Evolutionary conservation across 371 early-diverging fungal species (phyloP).

Genomic region (Mortierella sp.): DNA sequence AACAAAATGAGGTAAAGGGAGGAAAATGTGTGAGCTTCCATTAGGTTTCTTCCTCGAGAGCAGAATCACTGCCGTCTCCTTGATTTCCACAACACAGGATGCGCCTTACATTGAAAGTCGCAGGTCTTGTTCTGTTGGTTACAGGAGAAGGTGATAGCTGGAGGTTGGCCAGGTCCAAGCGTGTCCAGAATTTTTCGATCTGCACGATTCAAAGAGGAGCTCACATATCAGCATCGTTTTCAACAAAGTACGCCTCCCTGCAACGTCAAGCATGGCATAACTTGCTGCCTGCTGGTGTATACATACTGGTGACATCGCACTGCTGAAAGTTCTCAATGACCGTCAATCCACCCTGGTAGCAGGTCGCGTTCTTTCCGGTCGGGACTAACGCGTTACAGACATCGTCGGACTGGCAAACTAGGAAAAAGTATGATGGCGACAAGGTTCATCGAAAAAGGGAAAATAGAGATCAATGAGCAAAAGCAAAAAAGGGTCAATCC

Average conservation of each 20-base stretch:
- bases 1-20: constrained; percentile 7
- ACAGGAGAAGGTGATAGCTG: constrained; percentile 54
- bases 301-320: constrained; percentile 92
- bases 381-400: constrained; percentile 85
- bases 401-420: constrained; percentile 82
- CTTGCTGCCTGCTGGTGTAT: background rate
- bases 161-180: constrained; percentile 47
- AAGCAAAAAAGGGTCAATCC: constrained; percentile 5
- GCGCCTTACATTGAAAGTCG: constrained; percentile 53
- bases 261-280: background rate
- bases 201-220: background rate
- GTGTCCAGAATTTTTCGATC: constrained; percentile 51
- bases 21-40: background rate
- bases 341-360: constrained; percentile 85
- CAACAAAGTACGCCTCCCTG: background rate
- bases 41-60: background rate
- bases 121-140: constrained; percentile 52
- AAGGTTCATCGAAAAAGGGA: background rate
- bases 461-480: background rate
- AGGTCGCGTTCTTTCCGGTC: constrained; percentile 84
- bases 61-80: background rate
- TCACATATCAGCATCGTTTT: background rate
- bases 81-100: background rate
- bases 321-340: constrained; percentile 85
- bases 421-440: background rate